Conservation (phyloP, 768 basidiomycete species). For the Nidula microcarpa region DNA sequence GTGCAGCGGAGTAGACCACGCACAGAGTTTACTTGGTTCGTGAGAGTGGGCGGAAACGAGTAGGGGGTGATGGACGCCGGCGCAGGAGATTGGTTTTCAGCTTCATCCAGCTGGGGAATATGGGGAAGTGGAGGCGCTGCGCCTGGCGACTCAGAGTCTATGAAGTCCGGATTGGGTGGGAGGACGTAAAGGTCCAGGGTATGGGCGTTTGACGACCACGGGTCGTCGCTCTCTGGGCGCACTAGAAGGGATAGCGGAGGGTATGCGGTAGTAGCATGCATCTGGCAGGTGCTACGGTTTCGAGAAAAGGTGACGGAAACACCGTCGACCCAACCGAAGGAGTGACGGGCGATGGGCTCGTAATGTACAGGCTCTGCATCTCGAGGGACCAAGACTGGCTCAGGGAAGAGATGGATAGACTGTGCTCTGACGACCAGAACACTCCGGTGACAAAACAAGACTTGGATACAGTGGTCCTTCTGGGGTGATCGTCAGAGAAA, state of each 20-base stretch:
- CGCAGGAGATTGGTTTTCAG: no score
- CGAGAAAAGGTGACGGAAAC: conserved; percentile 32
- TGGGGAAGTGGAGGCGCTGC: not conserved
- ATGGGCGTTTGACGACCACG: conserved; percentile 49
- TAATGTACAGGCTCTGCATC: conserved; percentile 19
- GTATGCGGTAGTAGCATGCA: not conserved
- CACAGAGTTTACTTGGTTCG: conserved; percentile 29
- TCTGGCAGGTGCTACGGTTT: not conserved
- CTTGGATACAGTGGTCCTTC: conserved; percentile 51
- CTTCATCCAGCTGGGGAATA: no score
- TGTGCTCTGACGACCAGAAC: conserved; percentile 59
- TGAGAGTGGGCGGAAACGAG: conserved; percentile 45
- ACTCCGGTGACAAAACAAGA: conserved; percentile 41
- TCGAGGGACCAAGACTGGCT: conserved; percentile 30
- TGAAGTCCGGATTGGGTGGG: conserved; percentile 25
- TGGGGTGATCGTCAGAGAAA: conserved; percentile 13
- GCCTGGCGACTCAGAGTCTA: conserved; percentile 8
- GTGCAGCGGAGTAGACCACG: conserved; percentile 55
- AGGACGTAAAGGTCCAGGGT: conserved; percentile 53
- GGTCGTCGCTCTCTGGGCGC: conserved; percentile 57
- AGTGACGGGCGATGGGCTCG: conserved; percentile 36
- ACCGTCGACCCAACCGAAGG: conserved; percentile 70
- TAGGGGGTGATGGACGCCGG: conserved; percentile 20
- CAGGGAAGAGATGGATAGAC: conserved; percentile 52
- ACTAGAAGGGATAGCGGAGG: conserved; percentile 46